These are phyloP conservation scores for Syzygium grande DNA, from an alignment of 345 rosid genomes.

Conservation along the genomic window DNA sequence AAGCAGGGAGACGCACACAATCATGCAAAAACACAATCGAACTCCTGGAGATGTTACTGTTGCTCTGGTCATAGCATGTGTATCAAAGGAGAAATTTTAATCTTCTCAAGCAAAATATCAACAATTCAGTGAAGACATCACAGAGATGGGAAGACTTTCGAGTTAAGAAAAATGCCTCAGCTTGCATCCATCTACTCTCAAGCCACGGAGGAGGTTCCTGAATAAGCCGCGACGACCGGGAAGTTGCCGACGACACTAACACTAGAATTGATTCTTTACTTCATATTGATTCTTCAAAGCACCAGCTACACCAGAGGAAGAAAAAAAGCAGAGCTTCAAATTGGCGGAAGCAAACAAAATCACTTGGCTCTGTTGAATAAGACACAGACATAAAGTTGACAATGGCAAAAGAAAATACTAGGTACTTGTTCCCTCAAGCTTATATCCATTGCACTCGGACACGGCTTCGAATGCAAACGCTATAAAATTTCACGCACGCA, in stretches of 20 bases:
- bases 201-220: background rate
- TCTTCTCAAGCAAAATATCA: background rate
- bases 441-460: background rate
- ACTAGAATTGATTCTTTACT: background rate
- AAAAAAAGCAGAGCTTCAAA: too few relatives aligned
- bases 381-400: background rate
- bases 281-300: background rate
- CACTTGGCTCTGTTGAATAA: background rate
- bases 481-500: background rate
- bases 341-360: background rate
- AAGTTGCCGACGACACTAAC: too few relatives aligned
- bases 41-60: background rate
- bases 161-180: background rate
- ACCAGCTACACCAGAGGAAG: background rate
- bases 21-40: background rate
- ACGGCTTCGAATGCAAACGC: background rate
- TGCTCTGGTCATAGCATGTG: background rate
- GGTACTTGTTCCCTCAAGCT: background rate
- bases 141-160: background rate
- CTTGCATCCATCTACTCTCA: background rate
- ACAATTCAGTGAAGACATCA: background rate
- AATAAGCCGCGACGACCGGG: too few relatives aligned
- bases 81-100: too few relatives aligned
- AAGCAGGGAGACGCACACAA: background rate
- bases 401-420: background rate